Evolutionary conservation across 2,329 filamentous ascomycete genomes (phyloP), one percentile per base, ranked within the genome.

Genomic region (Colletotrichum sp.): DNA sequence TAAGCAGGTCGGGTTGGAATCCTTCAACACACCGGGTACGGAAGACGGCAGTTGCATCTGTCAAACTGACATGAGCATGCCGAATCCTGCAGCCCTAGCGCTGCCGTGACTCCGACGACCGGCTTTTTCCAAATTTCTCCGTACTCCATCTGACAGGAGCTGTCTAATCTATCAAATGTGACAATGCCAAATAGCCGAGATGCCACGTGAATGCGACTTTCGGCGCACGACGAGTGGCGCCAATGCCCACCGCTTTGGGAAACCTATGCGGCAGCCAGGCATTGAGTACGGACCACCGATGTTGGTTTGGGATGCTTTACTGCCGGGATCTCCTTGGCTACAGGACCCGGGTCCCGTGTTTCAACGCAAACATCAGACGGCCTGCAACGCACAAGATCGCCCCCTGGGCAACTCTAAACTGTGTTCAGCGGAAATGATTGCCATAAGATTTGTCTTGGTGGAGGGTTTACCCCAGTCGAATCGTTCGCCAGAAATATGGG

Each of bases 321-420:
- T 30, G 34, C 44, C 13, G 34, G 73, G 63, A 64, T 68, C 26
- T 8, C 57, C 22, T 30, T 28, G 73, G 13, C 26, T 30, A 7
- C 7, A 16, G n/a, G 28, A 22, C 22, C 68, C 26, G 26, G 16
- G 22, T 22, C 16, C 26, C 13, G 22, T 32, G 64, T 75, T 69
- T 76, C 70, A 76, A 44, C 24, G 36, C 64, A 39, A 68, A 60
- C 24, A 75, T 32, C 59, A 69, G 70, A 76, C 28, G 74, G 36
- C 15, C n/a, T 52, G 64, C 28, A 36, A 65, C 59, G 52, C 26
- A 13, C 39, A 52, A 36, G 57, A 69, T 68, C 44, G 55, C 22
- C 34, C 10, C 48, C 16, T 8, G 8, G 13, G 22, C 13, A 75
- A 60, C 32, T 69, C 34, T 68, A 52, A 69, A 48, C 18, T 22